Percentiles rank a stretch among this genome's conserved stretches.
Evolutionary conservation across 306 rosid species (phyloP).

Genomic region (Trichosanthes cucumerina): DNA sequence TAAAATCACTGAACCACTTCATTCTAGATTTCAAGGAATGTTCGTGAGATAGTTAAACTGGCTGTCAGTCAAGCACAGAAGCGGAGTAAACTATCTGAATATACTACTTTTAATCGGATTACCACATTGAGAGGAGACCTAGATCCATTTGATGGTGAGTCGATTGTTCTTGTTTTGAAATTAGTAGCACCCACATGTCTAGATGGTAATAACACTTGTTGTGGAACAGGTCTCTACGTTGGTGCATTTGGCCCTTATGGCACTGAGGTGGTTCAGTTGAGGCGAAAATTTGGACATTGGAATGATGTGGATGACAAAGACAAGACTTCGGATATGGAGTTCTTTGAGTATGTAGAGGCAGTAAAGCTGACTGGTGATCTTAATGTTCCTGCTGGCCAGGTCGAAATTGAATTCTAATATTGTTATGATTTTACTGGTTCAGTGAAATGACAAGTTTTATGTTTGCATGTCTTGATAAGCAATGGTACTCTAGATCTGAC

Average conservation of each 20-base stretch:
- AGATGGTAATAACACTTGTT: slow-evolving; percentile 15
- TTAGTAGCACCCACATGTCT: slow-evolving; percentile 5
- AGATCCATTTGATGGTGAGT: slow-evolving; percentile 84
- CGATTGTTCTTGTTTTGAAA: not conserved
- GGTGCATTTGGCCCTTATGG: slow-evolving; percentile 97
- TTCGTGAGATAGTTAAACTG: slow-evolving; percentile 83
- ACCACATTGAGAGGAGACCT: slow-evolving; percentile 48
- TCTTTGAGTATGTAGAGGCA: slow-evolving; percentile 96
- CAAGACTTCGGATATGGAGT: slow-evolving; percentile 54
- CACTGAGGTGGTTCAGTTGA: slow-evolving; percentile 78
- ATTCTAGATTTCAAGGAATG: slow-evolving; percentile 57
- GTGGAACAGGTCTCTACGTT: slow-evolving; percentile 69
- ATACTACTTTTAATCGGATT: slow-evolving; percentile 73
- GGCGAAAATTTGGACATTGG: slow-evolving; percentile 92
- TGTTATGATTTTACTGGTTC: slow-evolving; percentile 8
- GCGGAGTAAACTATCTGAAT: slow-evolving; percentile 52
- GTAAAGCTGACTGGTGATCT: slow-evolving; percentile 96
- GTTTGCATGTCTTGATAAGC: not conserved
- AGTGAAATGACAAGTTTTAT: not conserved
- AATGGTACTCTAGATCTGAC: not conserved
- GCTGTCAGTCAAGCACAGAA: slow-evolving; percentile 85
- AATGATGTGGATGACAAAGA: slow-evolving; percentile 37
- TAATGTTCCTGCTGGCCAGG: slow-evolving; percentile 99
- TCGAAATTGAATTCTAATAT: slow-evolving; percentile 18
- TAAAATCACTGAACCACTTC: slow-evolving; percentile 1